Evolutionary conservation across 129 eudicot species (phyloP).

Genomic region (Flaveria robusta): DNA sequence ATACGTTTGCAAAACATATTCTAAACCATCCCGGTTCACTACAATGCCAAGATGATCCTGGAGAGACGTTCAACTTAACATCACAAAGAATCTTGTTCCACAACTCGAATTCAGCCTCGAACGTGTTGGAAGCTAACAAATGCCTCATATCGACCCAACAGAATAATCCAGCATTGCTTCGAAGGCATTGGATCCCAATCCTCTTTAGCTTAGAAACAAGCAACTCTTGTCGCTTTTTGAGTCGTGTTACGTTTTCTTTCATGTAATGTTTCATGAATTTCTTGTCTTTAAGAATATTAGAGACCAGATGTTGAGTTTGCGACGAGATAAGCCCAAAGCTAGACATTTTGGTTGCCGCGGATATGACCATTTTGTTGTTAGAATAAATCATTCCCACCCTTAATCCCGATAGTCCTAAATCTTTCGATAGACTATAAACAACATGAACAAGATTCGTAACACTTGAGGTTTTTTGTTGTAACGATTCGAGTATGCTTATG

Average conservation of each 20-base stretch:
- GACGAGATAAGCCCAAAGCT: constrained; percentile 68
- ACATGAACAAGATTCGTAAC: constrained; percentile 30
- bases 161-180: constrained; percentile 57
- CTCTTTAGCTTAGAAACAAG: constrained; percentile 40
- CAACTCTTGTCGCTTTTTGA: constrained; percentile 39
- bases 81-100: constrained; percentile 51
- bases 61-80: constrained; percentile 50
- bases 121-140: constrained; percentile 38
- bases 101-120: constrained; percentile 56
- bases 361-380: constrained; percentile 40
- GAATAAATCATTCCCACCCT: constrained; percentile 63
- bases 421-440: constrained; percentile 46
- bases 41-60: constrained; percentile 73
- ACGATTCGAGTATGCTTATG: constrained; percentile 32
- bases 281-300: constrained; percentile 51
- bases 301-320: constrained; percentile 60
- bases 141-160: constrained; percentile 65
- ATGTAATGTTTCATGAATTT: constrained; percentile 40
- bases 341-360: constrained; percentile 71
- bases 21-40: constrained; percentile 72
- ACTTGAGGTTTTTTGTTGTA: constrained; percentile 19
- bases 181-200: constrained; percentile 44
- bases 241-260: constrained; percentile 43
- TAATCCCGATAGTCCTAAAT: constrained; percentile 66
- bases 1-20: constrained; percentile 58